A percentile compares a stretch with the other conserved stretches of the same genome.
These are phyloP conservation scores for Delitschia confertaspora DNA, from an alignment of 495 filamentous ascomycete species.

Conservation along the genomic window DNA sequence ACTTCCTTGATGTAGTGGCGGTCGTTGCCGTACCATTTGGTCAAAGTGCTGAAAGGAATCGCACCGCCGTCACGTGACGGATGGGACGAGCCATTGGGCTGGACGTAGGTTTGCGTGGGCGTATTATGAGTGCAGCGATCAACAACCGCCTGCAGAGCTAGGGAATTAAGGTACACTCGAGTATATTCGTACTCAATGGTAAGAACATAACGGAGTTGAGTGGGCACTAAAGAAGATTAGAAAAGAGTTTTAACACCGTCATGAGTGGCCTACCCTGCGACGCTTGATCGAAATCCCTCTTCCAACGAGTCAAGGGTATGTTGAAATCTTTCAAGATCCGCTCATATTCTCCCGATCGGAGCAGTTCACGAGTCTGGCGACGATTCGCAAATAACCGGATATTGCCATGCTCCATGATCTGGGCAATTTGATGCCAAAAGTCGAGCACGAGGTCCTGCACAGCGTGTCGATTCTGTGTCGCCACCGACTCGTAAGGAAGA, in stretches of 20 bases:
- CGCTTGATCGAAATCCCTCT: conserved; percentile 58
- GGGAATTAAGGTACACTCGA: conserved; percentile 75
- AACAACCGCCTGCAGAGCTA: conserved; percentile 88
- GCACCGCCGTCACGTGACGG: conserved; percentile 33
- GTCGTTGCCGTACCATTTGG: conserved; percentile 51
- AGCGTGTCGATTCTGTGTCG: conserved; percentile 36
- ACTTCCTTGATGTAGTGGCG: conserved; percentile 81
- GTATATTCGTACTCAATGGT: conserved; percentile 53
- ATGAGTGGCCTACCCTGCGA: conserved; percentile 33
- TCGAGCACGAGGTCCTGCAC: conserved; percentile 72
- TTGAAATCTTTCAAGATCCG: conserved; percentile 70
- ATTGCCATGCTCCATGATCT: conserved; percentile 80
- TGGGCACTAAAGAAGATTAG: conserved; percentile 48
- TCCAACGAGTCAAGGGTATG: conserved; percentile 66
- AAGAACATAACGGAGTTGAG: conserved; percentile 71
- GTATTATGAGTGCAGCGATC: conserved; percentile 74
- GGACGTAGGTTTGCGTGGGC: conserved; percentile 20
- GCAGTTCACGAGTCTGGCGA: conserved; percentile 74
- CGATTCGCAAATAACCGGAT: conserved; percentile 74
- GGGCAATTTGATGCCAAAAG: conserved; percentile 84
- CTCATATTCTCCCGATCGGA: conserved; percentile 74
- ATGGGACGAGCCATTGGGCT: conserved; percentile 18
- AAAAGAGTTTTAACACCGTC: conserved; percentile 29
- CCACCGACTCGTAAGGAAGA: conserved; percentile 21
- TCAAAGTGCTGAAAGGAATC: conserved; percentile 45